Evolutionary conservation across 2,329 filamentous ascomycete species (phyloP).

Genomic region (Talaromyces sp.): DNA sequence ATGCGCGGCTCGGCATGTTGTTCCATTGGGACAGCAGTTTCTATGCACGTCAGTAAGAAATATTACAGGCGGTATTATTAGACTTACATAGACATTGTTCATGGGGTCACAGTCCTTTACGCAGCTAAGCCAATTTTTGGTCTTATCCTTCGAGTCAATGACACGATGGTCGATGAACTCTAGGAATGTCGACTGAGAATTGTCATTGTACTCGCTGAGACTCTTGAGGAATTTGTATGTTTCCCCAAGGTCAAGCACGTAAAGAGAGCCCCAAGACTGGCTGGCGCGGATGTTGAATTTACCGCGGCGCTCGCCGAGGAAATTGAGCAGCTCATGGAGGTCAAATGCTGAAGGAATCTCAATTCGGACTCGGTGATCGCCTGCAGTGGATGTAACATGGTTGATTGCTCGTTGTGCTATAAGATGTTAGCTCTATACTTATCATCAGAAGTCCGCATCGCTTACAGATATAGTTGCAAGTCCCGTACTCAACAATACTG

Average conservation of each 20-base stretch:
- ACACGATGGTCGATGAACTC: constrained; percentile 46
- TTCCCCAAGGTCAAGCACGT: constrained; percentile 42
- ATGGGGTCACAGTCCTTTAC: constrained; percentile 41
- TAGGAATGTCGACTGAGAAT: constrained; percentile 38
- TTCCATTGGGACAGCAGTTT: constrained; percentile 43
- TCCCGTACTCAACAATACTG: constrained; percentile 44
- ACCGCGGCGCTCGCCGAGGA: constrained; percentile 38
- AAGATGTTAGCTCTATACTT: neutral
- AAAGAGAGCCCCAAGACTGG: constrained; percentile 42
- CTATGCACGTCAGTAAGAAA: constrained; percentile 23
- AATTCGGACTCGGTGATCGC: constrained; percentile 34
- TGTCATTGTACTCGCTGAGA: constrained; percentile 38
- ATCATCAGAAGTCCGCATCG: neutral
- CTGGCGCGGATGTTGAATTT: constrained; percentile 45
- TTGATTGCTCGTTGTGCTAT: constrained; percentile 44
- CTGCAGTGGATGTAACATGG: constrained; percentile 37
- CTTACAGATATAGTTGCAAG: constrained; percentile 47
- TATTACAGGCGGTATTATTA: no score
- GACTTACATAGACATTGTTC: constrained; percentile 41
- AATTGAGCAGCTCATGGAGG: constrained; percentile 36
- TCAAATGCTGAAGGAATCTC: constrained; percentile 42
- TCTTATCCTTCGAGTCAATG: constrained; percentile 44
- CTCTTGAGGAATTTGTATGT: constrained; percentile 41
- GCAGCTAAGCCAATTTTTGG: constrained; percentile 44
- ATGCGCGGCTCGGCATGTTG: constrained; percentile 47